Evolutionary conservation across 2,329 filamentous ascomycete species (phyloP), one percentile per base, ranked within the genome.

Genomic region (Pseudopyrenochaeta lycopersici): DNA sequence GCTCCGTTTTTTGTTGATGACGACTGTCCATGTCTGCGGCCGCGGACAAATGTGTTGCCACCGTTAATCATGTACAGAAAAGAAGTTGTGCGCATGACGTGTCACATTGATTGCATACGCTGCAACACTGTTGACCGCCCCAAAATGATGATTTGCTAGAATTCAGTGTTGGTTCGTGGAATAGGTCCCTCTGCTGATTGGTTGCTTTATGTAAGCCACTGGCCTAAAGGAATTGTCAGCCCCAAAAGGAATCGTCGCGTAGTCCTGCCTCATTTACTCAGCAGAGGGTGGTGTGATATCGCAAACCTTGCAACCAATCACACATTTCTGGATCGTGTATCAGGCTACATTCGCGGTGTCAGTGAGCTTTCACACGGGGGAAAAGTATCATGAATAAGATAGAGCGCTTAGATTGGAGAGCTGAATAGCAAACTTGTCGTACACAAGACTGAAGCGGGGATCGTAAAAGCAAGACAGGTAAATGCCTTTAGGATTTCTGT

Each of bases 401-500:
- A 54, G 46, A 56, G 53, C 42, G 53, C 57, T 21, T 70, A 23
- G 44, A 66, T 64, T 68, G 49, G 58, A 62, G 58, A 63, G 50
- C 48, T 56, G 60, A 49, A 31, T 60, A 61, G 56, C 45, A 58
- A 58, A 54, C 49, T 29, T 48, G 51, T 52, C 39, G 56, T 44
- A 60, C 56, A 59, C 46, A 52, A 50, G 51, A 60, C 53, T 49
- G 55, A 58, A 64, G 52, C 48, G 54, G 56, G 46, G 53, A 63
- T 41, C 41, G 45, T 44, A 48, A 27, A 43, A 54, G 52, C 46
- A 58, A 59, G 60, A 67, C 52, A 61, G 58, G 54, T 52, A 66
- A 70, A 70, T 67, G 68, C 64, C 69, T 73, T 65, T 72, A 66
- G 57, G 52, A 67, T 72, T 72, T 71, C 68, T 73, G 70, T 74